Percentiles rank a stretch among this genome's conserved stretches.
Evolutionary conservation across 1,284 basidiomycete species (phyloP).

Genomic region (Ustilago tritici): DNA sequence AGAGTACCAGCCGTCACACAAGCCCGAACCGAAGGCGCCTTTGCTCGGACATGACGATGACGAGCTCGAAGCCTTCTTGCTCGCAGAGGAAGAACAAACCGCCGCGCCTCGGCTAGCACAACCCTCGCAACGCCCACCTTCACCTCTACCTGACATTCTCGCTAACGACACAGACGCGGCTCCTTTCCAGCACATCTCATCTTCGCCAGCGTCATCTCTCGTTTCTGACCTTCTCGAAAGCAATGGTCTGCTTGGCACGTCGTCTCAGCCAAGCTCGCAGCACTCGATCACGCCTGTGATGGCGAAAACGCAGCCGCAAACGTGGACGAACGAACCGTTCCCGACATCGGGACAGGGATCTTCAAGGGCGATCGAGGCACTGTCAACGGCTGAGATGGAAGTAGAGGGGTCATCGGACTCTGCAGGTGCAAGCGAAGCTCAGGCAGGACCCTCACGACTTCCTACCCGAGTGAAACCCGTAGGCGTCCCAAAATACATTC

Average conservation of each 20-base stretch:
- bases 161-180: background rate
- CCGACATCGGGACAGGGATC: slow-evolving; percentile 20
- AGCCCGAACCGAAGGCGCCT: background rate
- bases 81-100: slow-evolving; percentile 27
- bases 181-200: background rate
- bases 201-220: slow-evolving; percentile 21
- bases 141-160: slow-evolving; percentile 5
- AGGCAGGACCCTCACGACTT: slow-evolving; percentile 27
- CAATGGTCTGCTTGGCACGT: slow-evolving; percentile 40
- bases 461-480: slow-evolving; percentile 8
- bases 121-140: background rate
- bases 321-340: slow-evolving; percentile 1
- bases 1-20: background rate
- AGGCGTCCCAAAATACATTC: slow-evolving; percentile 62
- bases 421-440: background rate
- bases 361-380: slow-evolving; percentile 33
- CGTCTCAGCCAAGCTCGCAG: slow-evolving; percentile 38
- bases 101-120: background rate
- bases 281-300: slow-evolving; percentile 9
- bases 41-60: slow-evolving; percentile 24
- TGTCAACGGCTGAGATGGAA: slow-evolving; percentile 10
- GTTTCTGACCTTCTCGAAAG: slow-evolving; percentile 35
- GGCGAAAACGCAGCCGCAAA: slow-evolving; percentile 16
- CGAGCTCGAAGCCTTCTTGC: slow-evolving; percentile 42
- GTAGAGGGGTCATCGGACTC: background rate